Evolutionary conservation across 257 asterid genomes (phyloP), one percentile per base, ranked within the genome.

Genomic region (Ballota nigra): DNA sequence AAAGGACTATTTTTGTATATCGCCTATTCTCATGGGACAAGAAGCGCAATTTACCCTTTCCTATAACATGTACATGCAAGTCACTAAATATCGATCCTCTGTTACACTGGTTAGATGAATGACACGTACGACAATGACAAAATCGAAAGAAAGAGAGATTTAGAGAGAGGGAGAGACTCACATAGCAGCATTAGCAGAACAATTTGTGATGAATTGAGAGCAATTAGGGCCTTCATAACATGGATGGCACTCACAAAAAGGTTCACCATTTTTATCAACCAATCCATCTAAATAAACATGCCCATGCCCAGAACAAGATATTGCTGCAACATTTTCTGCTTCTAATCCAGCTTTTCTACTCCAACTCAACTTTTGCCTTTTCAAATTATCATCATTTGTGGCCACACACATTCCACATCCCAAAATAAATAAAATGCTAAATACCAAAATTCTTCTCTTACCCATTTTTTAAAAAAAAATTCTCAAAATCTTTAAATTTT

Each of bases 251-350:
- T 90, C 96, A 73, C 97, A 91, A 64, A 80, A 58, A 1, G 87
- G 90, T 4, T 66, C 69, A 0, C 3, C 4, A 1, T 18, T 66
- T 29, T 4, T 53, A 18, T 9, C 70, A 6, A 36, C 2, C 18
- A 71, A 4, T 8, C 96, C 89, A 84, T 91, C 96, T 49, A 88
- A 15, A 77, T 63, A 88, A 13, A 88, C 89, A 69, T 76, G 80
- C 34, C 97, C 97, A 80, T 88, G 83, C 5, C 88, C 94, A 3
- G 95, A 87, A 33, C 96, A 91, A 6, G 79, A 29, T 2, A 72
- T 66, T 5, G 66, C 33, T 0, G 96, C 94, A 29, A 80, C 87
- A 8, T 75, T 72, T 78, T 91, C 96, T 0, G 97, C 94, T 83
- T 87, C 83, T 23, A 66, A 79, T 3, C 89, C 97, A 19, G 92